Base-by-base conservation (phyloP, 2,329 filamentous ascomycete species). In the Phyllosticta citrichinensis region DNA sequence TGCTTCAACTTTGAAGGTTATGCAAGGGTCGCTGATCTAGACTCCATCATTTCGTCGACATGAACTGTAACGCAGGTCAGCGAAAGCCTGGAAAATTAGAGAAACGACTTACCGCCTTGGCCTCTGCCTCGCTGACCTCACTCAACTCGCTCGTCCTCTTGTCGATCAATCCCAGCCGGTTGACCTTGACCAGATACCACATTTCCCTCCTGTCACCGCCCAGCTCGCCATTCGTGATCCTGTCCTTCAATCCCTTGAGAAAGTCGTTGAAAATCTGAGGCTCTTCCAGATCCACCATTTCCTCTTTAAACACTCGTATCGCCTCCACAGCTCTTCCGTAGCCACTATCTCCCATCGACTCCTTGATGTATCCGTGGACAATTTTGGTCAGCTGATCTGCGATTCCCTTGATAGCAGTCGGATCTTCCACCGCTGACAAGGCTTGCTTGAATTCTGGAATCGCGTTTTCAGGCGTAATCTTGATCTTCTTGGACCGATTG, bases 391-490 rank as follows among this genome's bases (percentile, higher is more conserved):
- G 88, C 69, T 95, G 89, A 65, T 85, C 83, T 5, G 85, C 81
- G 0, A 88, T 87, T 19, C 86, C 82, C 63, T 84, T 79, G 58
- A 95, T 82, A 3, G 82, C 79, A 5, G 24, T 24, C 6, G 40
- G 40, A 14, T 52, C 53, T 1, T 81, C 76, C 1, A 87, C 76
- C 1, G 77, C 75, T 1, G 79, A 79, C 17, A 97, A 79, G 2
- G 87, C 81, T 71, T 91, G 90, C 70, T 92, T 95, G 82, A 96
- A 97, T 63, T 93, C 89, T 0, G 94, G 91, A 5, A 97, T 85
- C 1, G 92, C 85, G 65, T 97, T 97, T 10, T 87, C 81, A 0
- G 82, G 71, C 9, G 83, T 81, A 61, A 88, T 85, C 53, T 77
- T 80, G 69, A 79, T 74, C 27, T 75, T 76, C 55, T 80, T 83